A percentile compares a stretch with the other conserved stretches of the same genome.
These are phyloP conservation scores for Ogataea nakhonphanomensis DNA, from an alignment of 805 yeast genomes.

Conservation along the genomic window DNA sequence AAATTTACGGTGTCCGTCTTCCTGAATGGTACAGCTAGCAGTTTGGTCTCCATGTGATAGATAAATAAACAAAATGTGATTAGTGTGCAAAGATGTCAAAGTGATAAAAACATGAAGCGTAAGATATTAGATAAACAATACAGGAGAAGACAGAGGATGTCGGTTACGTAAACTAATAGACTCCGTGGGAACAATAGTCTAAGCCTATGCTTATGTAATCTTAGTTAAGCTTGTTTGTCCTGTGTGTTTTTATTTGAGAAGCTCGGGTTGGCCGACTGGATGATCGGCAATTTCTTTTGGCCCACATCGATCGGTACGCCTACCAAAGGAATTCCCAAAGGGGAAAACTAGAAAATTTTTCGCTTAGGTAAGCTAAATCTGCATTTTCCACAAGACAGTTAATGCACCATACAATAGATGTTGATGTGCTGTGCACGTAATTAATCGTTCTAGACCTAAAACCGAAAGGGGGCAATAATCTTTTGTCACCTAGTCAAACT, in stretches of 20 bases:
- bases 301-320: not conserved
- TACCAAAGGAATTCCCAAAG: not conserved
- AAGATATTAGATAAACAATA: not conserved
- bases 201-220: too few relatives aligned
- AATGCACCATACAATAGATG: slow-evolving; percentile 3
- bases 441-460: slow-evolving; percentile 10
- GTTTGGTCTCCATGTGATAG: slow-evolving; percentile 26
- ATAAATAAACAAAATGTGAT: slow-evolving; percentile 2
- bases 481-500: not conserved
- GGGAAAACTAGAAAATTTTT: slow-evolving; percentile 5
- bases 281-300: slow-evolving; percentile 1
- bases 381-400: not conserved
- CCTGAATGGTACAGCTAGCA: slow-evolving; percentile 39
- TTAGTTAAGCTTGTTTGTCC: too few relatives aligned
- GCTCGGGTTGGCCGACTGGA: too few relatives aligned
- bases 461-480: not conserved
- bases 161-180: too few relatives aligned
- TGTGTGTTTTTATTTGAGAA: too few relatives aligned
- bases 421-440: slow-evolving; percentile 13
- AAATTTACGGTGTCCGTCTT: slow-evolving; percentile 35
- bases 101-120: not conserved
- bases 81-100: slow-evolving; percentile 6
- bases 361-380: not conserved
- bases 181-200: too few relatives aligned
- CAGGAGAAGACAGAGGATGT: too few relatives aligned